A percentile compares a stretch with the other conserved stretches of the same genome.
Evolutionary conservation across 352 stramenopile genomes (phyloP).

Genomic region (Globisporangium carolinianum): DNA sequence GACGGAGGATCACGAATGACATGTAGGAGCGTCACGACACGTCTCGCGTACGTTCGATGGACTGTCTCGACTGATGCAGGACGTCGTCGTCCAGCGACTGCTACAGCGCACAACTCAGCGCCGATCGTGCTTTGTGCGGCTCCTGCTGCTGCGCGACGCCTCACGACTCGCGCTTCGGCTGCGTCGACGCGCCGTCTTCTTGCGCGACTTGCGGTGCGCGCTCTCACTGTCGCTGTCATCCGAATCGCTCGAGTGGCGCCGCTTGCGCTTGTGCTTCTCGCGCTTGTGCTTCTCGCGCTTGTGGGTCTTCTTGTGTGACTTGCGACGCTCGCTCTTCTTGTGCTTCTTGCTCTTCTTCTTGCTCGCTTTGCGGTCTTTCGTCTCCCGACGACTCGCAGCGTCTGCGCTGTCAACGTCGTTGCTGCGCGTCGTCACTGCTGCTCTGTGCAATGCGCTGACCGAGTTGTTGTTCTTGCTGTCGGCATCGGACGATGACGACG

Average conservation of each 20-base stretch:
- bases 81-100: background rate
- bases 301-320: background rate
- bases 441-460: background rate
- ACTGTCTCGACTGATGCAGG: background rate
- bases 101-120: background rate
- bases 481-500: background rate
- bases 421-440: background rate
- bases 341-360: constrained; percentile 13
- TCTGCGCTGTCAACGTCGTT: too few relatives aligned
- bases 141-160: constrained; percentile 8
- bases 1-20: too few relatives aligned
- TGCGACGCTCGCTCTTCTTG: constrained; percentile 14
- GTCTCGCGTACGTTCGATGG: too few relatives aligned
- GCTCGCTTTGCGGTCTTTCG: constrained; percentile 14
- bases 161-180: constrained; percentile 17
- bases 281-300: constrained; percentile 27
- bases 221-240: constrained; percentile 11
- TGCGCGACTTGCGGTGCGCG: constrained; percentile 20
- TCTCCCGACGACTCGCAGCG: background rate
- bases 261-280: constrained; percentile 31
- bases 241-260: constrained; percentile 16
- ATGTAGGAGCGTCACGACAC: too few relatives aligned
- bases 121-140: background rate
- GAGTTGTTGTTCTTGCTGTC: background rate
- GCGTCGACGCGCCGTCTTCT: constrained; percentile 14